phyloP scores from a whole-genome alignment of 768 basidiomycete genomes.

The Lenzites betulinus region DNA sequence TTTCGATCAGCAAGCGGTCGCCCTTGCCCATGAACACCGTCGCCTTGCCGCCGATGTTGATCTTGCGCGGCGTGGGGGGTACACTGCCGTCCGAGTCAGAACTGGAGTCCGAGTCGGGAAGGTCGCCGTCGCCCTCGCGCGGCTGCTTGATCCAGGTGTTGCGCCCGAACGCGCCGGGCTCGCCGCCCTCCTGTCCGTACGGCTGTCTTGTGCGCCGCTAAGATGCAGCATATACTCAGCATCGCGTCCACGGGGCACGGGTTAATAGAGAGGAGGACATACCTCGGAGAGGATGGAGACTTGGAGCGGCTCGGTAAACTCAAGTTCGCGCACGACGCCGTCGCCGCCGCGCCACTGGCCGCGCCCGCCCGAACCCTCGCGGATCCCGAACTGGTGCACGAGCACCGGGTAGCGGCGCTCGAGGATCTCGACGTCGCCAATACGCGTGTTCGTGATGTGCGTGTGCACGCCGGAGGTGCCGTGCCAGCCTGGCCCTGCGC shows the following conservation, averaged over 20 bases:
- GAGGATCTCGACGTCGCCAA: slow-evolving; percentile 91
- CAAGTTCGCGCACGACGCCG: slow-evolving; percentile 81
- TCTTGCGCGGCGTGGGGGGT: slow-evolving; percentile 47
- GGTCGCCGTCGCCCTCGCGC: slow-evolving; percentile 68
- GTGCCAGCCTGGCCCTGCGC: slow-evolving; percentile 87
- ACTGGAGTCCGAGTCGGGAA: slow-evolving; percentile 36
- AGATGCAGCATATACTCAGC: background rate
- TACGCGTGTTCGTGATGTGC: slow-evolving; percentile 91
- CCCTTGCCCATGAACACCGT: slow-evolving; percentile 88
- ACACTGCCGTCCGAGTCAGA: background rate
- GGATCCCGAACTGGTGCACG: slow-evolving; percentile 78
- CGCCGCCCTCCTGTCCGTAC: slow-evolving; percentile 84
- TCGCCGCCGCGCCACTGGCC: slow-evolving; percentile 82
- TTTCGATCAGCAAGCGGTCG: slow-evolving; percentile 78
- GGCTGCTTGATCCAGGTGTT: slow-evolving; percentile 88
- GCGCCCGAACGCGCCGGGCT: slow-evolving; percentile 65
- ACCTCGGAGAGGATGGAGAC: slow-evolving; percentile 90
- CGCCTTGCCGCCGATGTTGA: slow-evolving; percentile 91
- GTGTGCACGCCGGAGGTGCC: slow-evolving; percentile 94
- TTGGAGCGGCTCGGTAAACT: slow-evolving; percentile 79
- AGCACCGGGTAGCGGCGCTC: slow-evolving; percentile 94
- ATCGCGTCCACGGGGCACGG: background rate
- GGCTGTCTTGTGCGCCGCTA: slow-evolving; percentile 85
- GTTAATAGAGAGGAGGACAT: slow-evolving; percentile 22
- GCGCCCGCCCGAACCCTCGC: slow-evolving; percentile 65